phyloP scores from a whole-genome alignment of 306 rosid species.

The Fragaria vesca region DNA sequence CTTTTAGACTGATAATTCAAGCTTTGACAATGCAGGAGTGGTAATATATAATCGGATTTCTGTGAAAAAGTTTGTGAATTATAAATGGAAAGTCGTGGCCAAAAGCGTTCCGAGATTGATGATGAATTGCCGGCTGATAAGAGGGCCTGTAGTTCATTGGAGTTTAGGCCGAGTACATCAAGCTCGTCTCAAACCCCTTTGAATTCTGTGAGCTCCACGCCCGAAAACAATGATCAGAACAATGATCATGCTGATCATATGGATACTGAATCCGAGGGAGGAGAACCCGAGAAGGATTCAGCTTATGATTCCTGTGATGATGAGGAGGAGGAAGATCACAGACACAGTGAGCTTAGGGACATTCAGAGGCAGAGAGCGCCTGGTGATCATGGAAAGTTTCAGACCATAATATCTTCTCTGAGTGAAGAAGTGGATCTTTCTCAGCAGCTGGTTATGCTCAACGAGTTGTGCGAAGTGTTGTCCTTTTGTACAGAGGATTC shows the following conservation, averaged over 20 bases:
- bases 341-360: slow-evolving; percentile 55
- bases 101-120: slow-evolving; percentile 73
- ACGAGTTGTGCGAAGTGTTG: slow-evolving; percentile 83
- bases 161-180: slow-evolving; percentile 84
- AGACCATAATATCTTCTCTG: slow-evolving; percentile 61
- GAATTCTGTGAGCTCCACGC: slow-evolving; percentile 40
- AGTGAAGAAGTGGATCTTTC: slow-evolving; percentile 69
- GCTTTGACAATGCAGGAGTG: slow-evolving; percentile 40
- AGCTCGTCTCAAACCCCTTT: slow-evolving; percentile 63
- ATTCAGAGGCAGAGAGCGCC: slow-evolving; percentile 70
- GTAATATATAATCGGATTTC: slow-evolving; percentile 21
- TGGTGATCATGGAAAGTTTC: slow-evolving; percentile 79
- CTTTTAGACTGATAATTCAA: background rate
- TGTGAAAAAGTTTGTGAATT: slow-evolving; percentile 20
- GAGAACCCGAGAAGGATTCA: slow-evolving; percentile 81
- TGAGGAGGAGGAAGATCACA: slow-evolving; percentile 79
- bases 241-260: slow-evolving; percentile 62
- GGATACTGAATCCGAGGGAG: slow-evolving; percentile 95
- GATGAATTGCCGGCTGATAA: slow-evolving; percentile 93
- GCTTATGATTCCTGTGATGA: slow-evolving; percentile 94
- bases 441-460: slow-evolving; percentile 60
- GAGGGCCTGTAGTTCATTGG: slow-evolving; percentile 80
- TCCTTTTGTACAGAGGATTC: slow-evolving; percentile 91
- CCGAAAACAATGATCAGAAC: slow-evolving; percentile 56
- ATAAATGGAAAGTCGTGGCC: slow-evolving; percentile 88